Base-by-base conservation (phyloP, 495 filamentous ascomycete species). In the Aspergillus olivimuriae region DNA sequence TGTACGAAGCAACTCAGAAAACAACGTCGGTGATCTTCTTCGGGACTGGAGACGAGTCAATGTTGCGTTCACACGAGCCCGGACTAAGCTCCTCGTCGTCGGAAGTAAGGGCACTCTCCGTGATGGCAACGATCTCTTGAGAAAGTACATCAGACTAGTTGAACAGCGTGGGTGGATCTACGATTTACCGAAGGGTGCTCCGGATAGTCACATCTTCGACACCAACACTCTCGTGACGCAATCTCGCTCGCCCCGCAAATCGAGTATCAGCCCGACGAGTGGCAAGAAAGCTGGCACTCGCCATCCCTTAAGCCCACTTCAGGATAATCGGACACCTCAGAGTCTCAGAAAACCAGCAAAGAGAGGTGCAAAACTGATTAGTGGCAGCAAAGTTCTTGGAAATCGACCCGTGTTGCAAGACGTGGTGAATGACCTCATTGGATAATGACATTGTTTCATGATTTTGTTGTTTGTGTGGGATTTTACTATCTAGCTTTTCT, bases 1-100 rank as follows among this genome's bases (percentile, higher is more conserved):
- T 21, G 92, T 98, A 6, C 78, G 92, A 9, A 89, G 80, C 53
- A 98, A 98, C 53, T 77, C 87, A 24, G 73, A 76, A 1, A 80
- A 81, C 30, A 75, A 74, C 30, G 83, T 98, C 7, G 92, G 92
- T 21, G 92, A 97, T 39, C 62, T 98, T 45, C 68, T 98, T 11
- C 84, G 84, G 43, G 92, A 98, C 62, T 94, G 88, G 87, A 70
- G 92, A 39, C 67, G 92, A 8, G 88, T 97, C 53, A 98, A 98
- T 53, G 92, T 98, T 14, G 91, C 92, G 1, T 84, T 98, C 47
- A 98, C 92, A 9, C 69, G 92, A 21, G 92, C 92, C 21, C 84
- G 86, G 52, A 87, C 81, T 1, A 98, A 98, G 68, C 66, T 98
- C 10, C 66, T 98, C 16, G 82, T 98, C 5, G 57, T 98, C 3